Percentiles rank a stretch among this genome's conserved stretches.
Conservation (phyloP, 1,284 basidiomycete genomes). For the Takashimella koratensis region DNA sequence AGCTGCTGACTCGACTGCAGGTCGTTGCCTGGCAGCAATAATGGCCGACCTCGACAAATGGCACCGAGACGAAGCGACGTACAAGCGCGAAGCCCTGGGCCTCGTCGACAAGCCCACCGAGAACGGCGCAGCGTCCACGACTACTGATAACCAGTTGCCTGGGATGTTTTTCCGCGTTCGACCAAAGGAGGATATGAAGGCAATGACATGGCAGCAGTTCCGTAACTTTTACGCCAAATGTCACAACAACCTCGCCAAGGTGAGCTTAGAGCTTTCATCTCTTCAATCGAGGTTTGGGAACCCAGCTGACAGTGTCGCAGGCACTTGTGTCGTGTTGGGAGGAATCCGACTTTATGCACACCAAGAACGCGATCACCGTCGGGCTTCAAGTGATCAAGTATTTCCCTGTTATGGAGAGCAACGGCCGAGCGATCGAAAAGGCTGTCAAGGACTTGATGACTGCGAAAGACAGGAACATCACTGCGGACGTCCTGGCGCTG, state of each 20-base stretch:
- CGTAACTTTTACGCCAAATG: conserved; percentile 72
- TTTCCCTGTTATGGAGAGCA: conserved; percentile 66
- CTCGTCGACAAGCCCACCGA: conserved; percentile 6
- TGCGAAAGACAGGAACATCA: conserved; percentile 47
- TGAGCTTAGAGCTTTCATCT: conserved; percentile 18
- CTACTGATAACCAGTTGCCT: conserved; percentile 35
- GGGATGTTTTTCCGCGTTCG: conserved; percentile 60
- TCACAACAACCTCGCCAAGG: conserved; percentile 63
- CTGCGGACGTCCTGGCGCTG: conserved; percentile 34
- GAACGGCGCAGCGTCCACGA: background rate
- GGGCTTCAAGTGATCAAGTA: conserved; percentile 82
- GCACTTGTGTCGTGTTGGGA: conserved; percentile 45
- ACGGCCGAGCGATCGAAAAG: conserved; percentile 57
- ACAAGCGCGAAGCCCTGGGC: conserved; percentile 51
- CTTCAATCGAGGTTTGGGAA: conserved; percentile 14
- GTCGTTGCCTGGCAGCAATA: conserved; percentile 77
- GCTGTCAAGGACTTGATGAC: conserved; percentile 67
- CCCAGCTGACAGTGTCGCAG: conserved; percentile 61
- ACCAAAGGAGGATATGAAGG: conserved; percentile 37
- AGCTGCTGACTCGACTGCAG: conserved; percentile 47
- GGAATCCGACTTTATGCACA: conserved; percentile 77
- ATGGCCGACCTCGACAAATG: conserved; percentile 71
- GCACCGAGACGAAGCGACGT: conserved; percentile 62
- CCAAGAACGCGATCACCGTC: conserved; percentile 86
- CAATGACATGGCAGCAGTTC: conserved; percentile 68